A percentile compares a stretch with the other conserved stretches of the same genome.
Evolutionary conservation across 352 stramenopile species (phyloP).

Genomic region (Phytophthora boehmeriae): DNA sequence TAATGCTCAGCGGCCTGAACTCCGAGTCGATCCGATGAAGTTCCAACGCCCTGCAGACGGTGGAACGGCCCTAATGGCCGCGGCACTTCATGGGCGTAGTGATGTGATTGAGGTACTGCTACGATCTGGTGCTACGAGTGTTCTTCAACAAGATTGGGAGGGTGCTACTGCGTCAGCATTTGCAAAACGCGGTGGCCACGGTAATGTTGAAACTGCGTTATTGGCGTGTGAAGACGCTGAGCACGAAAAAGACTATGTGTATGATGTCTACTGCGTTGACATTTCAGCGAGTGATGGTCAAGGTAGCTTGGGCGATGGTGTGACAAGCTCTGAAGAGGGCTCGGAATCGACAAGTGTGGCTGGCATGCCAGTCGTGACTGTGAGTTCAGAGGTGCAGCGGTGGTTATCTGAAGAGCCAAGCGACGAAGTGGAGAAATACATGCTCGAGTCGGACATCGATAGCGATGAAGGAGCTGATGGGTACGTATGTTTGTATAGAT

Average conservation of each 20-base stretch:
- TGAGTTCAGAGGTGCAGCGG: constrained; percentile 79
- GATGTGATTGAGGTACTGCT: constrained; percentile 83
- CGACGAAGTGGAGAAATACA: constrained; percentile 74
- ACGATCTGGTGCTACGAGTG: constrained; percentile 47
- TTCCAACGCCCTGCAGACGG: constrained; percentile 83
- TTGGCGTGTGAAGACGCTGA: constrained; percentile 77
- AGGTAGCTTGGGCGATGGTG: constrained; percentile 14
- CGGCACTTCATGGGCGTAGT: constrained; percentile 69
- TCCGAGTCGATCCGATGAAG: constrained; percentile 40
- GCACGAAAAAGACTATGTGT: constrained; percentile 83
- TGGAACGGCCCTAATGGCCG: constrained; percentile 79
- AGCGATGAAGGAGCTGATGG: constrained; percentile 72
- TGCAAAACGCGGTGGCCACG: constrained; percentile 58
- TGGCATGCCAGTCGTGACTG: constrained; percentile 58
- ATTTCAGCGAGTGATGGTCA: constrained; percentile 48
- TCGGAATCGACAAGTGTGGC: constrained; percentile 27
- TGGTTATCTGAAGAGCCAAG: constrained; percentile 75
- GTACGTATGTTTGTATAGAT: constrained; percentile 52
- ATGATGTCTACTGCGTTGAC: constrained; percentile 88
- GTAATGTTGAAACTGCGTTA: constrained; percentile 64
- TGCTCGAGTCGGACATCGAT: constrained; percentile 80
- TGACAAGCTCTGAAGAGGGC: constrained; percentile 15
- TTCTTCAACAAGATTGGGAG: constrained; percentile 70
- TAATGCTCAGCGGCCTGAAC: constrained; percentile 45
- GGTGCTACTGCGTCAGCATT: constrained; percentile 61